phyloP scores from a whole-genome alignment of 192 early-diverging fungal genomes.

The Coemansia sp. region DNA sequence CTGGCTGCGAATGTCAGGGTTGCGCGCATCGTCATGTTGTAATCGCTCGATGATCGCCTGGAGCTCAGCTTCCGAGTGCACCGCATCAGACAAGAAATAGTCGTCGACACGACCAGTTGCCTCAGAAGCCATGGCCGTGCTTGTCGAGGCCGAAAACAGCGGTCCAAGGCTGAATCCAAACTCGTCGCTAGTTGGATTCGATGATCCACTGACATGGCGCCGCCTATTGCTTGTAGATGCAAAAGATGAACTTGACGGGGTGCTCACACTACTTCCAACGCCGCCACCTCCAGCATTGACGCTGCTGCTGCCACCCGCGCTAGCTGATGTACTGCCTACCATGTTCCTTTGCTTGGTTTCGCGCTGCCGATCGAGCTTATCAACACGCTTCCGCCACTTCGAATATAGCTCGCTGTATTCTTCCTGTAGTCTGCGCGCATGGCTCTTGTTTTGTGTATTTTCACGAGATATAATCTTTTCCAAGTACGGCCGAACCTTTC shows the following conservation, averaged over 20 bases:
- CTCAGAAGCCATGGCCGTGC: neutral
- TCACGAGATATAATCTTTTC: slow-evolving; percentile 28
- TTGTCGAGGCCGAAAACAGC: slow-evolving; percentile 38
- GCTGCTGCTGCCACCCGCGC: neutral
- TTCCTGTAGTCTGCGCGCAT: slow-evolving; percentile 32
- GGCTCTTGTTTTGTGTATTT: slow-evolving; percentile 12
- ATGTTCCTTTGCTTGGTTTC: slow-evolving; percentile 31
- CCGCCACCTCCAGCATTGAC: neutral
- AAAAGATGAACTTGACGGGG: slow-evolving; percentile 8
- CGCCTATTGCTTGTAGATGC: slow-evolving; percentile 19
- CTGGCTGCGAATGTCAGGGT: slow-evolving; percentile 70
- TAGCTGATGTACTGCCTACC: slow-evolving; percentile 3
- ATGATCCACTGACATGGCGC: slow-evolving; percentile 8
- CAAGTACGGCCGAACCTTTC: slow-evolving; percentile 26
- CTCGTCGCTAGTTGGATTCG: slow-evolving; percentile 24
- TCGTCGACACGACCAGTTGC: slow-evolving; percentile 25
- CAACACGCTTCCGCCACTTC: slow-evolving; percentile 49
- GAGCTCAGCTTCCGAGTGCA: slow-evolving; percentile 78
- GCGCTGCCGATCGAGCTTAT: slow-evolving; percentile 50
- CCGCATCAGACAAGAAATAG: slow-evolving; percentile 68
- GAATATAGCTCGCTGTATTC: slow-evolving; percentile 46
- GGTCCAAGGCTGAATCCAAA: slow-evolving; percentile 49
- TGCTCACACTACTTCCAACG: slow-evolving; percentile 6
- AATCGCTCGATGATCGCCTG: slow-evolving; percentile 73
- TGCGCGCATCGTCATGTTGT: slow-evolving; percentile 71